Evolutionary conservation across 306 rosid species (phyloP).

Genomic region (Trifolium dubium): DNA sequence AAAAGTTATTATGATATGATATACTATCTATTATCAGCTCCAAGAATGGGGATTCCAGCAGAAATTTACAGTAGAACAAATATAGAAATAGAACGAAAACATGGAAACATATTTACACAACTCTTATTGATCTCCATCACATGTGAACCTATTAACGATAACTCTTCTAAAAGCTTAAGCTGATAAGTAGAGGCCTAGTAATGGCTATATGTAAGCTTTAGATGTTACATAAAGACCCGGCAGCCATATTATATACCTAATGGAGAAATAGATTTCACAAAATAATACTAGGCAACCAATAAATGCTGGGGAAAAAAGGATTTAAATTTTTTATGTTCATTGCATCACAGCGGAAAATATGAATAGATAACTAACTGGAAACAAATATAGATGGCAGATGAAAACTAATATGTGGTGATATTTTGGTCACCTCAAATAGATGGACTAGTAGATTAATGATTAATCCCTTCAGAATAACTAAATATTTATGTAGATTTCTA

Average conservation of each 20-base stretch:
- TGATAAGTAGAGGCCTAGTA: constrained; percentile 1
- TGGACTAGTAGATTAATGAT: constrained; percentile 8
- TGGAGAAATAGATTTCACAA: not conserved
- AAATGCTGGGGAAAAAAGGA: no score
- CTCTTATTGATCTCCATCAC: constrained; percentile 2
- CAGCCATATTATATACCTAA: constrained; percentile 1
- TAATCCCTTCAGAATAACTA: constrained; percentile 21
- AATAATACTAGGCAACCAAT: not conserved
- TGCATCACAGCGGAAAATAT: constrained; percentile 27
- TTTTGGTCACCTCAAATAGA: not conserved
- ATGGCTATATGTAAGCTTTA: not conserved
- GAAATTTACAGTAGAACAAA: constrained; percentile 9
- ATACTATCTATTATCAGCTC: constrained; percentile 27
- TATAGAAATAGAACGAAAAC: constrained; percentile 21
- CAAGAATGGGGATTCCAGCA: constrained; percentile 22
- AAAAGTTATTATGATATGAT: not conserved
- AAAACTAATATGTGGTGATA: no score
- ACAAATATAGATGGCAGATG: not conserved
- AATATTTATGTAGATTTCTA: constrained; percentile 1
- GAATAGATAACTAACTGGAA: constrained; percentile 4
- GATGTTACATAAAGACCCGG: not conserved
- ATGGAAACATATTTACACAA: constrained; percentile 3
- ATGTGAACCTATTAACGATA: constrained; percentile 1
- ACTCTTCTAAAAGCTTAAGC: constrained; percentile 11
- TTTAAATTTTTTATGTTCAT: constrained; percentile 10